Conservation (phyloP, 768 basidiomycete genomes). For the Rhizopogon vulgaris region DNA sequence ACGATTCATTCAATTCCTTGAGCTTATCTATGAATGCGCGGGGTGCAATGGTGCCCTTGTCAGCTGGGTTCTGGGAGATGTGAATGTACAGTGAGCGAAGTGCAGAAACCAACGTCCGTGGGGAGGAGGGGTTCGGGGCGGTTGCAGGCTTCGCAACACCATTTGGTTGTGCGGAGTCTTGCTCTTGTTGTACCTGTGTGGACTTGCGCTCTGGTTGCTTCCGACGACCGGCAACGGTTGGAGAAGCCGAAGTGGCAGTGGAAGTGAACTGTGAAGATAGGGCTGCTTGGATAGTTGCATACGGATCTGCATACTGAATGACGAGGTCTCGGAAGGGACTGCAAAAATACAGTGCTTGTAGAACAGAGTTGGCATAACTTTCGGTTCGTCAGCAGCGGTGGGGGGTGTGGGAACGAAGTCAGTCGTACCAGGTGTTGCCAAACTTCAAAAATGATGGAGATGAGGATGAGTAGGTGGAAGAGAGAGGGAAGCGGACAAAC, state of each 20-base stretch:
- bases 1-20: conserved; percentile 87
- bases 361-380: conserved; percentile 98
- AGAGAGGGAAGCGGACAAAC: conserved; percentile 43
- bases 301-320: conserved; percentile 57
- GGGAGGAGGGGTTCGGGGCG: conserved; percentile 47
- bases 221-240: conserved; percentile 34
- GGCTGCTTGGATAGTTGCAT: conserved; percentile 31
- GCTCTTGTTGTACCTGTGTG: conserved; percentile 9
- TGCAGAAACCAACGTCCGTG: conserved; percentile 83
- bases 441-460: conserved; percentile 47
- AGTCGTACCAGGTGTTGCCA: conserved; percentile 86
- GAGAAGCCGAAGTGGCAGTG: conserved; percentile 19
- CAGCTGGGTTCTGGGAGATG: conserved; percentile 72
- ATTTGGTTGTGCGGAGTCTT: conserved; percentile 27
- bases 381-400: conserved; percentile 14
- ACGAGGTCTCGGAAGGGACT: conserved; percentile 88
- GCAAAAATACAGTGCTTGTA: conserved; percentile 96
- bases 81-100: conserved; percentile 86
- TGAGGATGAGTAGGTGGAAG: not conserved
- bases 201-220: conserved; percentile 51
- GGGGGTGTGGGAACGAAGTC: conserved; percentile 2
- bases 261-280: conserved; percentile 16
- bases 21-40: conserved; percentile 91
- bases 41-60: conserved; percentile 84
- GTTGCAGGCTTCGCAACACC: conserved; percentile 25